phyloP scores from a whole-genome alignment of 2,329 filamentous ascomycete genomes.

The Trichoderma sp. region DNA sequence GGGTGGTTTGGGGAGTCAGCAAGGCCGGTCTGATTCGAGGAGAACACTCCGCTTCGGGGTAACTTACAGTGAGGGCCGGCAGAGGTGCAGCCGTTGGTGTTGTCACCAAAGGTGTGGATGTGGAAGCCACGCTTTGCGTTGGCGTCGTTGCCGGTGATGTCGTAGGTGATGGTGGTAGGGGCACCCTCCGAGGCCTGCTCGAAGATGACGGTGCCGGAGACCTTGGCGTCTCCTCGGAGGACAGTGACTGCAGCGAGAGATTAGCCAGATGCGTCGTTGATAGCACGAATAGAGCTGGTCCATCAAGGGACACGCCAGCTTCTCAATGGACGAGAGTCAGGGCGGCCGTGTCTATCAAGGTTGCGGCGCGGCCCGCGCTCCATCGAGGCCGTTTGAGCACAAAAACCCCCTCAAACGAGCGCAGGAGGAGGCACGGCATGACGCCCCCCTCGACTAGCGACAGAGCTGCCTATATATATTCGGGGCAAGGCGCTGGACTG shows the following conservation, averaged over 20 bases:
- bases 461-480: constrained; percentile 31
- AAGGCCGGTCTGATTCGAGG: background rate
- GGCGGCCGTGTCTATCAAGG: constrained; percentile 45
- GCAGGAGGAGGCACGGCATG: constrained; percentile 37
- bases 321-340: background rate
- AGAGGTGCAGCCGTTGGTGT: constrained; percentile 99
- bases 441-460: constrained; percentile 22
- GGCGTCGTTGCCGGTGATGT: constrained; percentile 88
- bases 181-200: constrained; percentile 83
- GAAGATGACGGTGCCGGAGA: constrained; percentile 91
- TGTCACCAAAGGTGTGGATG: constrained; percentile 98
- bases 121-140: constrained; percentile 98
- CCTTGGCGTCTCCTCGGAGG: constrained; percentile 95
- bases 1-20: constrained; percentile 20
- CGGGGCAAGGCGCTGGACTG: constrained; percentile 21
- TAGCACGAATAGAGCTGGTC: constrained; percentile 8
- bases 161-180: constrained; percentile 85
- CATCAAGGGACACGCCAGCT: constrained; percentile 38
- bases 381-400: constrained; percentile 21
- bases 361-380: constrained; percentile 35
- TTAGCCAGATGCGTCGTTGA: constrained; percentile 11
- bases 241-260: constrained; percentile 73
- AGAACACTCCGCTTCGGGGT: background rate
- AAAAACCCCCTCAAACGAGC: constrained; percentile 62
- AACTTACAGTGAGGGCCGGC: constrained; percentile 93